These are phyloP conservation scores for Karstenula rhodostoma DNA, from an alignment of 2,329 filamentous ascomycete genomes.

Conservation along the genomic window DNA sequence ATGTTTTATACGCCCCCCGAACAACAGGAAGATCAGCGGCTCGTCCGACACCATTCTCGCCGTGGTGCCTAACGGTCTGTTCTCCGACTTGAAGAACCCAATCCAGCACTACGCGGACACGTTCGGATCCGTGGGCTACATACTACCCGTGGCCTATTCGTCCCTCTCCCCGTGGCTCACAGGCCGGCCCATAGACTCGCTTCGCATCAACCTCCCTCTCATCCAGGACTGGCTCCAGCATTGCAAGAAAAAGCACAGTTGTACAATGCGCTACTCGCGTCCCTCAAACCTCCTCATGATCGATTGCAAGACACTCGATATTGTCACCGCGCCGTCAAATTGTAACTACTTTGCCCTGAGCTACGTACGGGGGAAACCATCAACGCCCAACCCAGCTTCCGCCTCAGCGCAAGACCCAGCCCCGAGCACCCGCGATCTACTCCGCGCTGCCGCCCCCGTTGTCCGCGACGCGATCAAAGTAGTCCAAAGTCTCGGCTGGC, in stretches of 20 bases:
- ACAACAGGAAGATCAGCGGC: background rate
- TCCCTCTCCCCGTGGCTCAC: slow-evolving; percentile 15
- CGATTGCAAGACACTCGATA: slow-evolving; percentile 11
- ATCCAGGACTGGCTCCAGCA: slow-evolving; percentile 8
- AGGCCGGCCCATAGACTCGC: background rate
- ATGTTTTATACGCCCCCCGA: slow-evolving; percentile 8
- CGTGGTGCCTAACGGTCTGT: slow-evolving; percentile 15
- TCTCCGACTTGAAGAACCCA: slow-evolving; percentile 3
- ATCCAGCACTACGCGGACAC: slow-evolving; percentile 4
- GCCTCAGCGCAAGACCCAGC: background rate
- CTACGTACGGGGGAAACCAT: slow-evolving; percentile 1
- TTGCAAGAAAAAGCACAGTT: slow-evolving; percentile 14
- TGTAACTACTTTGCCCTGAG: slow-evolving; percentile 11
- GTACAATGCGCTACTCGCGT: slow-evolving; percentile 11
- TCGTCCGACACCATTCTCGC: slow-evolving; percentile 10
- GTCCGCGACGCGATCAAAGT: slow-evolving; percentile 14
- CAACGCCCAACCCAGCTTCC: background rate
- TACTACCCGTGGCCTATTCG: slow-evolving; percentile 13
- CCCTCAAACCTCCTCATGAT: slow-evolving; percentile 7
- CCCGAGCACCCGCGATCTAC: background rate
- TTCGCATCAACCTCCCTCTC: slow-evolving; percentile 6
- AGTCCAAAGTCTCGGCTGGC: slow-evolving; percentile 1
- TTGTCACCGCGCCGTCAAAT: slow-evolving; percentile 17
- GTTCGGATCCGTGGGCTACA: slow-evolving; percentile 9
- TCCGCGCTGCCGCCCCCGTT: background rate